phyloP scores from a whole-genome alignment of 345 rosid species.

The Camelina hispida region DNA sequence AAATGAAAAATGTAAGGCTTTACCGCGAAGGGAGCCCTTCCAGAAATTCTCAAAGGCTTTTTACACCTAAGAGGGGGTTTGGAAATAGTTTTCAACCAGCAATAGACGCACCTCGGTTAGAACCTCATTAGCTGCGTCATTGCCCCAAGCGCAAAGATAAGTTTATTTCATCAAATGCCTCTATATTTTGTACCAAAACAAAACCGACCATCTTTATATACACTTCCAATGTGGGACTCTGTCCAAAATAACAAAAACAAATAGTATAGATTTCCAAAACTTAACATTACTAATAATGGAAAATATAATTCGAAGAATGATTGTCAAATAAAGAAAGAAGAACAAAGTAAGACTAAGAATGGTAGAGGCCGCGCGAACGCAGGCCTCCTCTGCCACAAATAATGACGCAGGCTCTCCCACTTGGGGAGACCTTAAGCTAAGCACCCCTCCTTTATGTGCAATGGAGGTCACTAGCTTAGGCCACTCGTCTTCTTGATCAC shows the following conservation, averaged over 20 bases:
- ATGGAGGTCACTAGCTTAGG: not conserved
- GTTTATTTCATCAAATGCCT: not conserved
- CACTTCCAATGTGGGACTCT: not conserved
- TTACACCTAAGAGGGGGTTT: constrained; percentile 44
- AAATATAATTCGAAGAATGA: too few species aligned
- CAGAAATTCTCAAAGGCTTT: not conserved
- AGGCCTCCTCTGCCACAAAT: not conserved
- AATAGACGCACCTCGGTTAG: too few species aligned
- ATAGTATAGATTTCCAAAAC: too few species aligned
- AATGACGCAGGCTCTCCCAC: not conserved
- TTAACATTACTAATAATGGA: not conserved
- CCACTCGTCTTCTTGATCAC: not conserved
- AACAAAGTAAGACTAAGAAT: not conserved
- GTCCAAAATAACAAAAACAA: too few species aligned
- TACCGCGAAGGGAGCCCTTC: not conserved
- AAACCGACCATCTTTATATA: not conserved
- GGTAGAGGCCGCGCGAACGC: not conserved
- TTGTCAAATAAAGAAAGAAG: too few species aligned
- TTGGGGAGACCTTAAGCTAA: not conserved
- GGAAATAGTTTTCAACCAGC: constrained; percentile 15
- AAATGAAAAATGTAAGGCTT: not conserved
- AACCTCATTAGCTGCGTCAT: too few species aligned
- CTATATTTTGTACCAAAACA: not conserved
- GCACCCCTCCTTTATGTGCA: too few species aligned
- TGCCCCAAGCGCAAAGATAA: constrained; percentile 31